These are phyloP conservation scores for Penicillium flavigenum DNA, from an alignment of 495 filamentous ascomycete species.

Conservation along the genomic window DNA sequence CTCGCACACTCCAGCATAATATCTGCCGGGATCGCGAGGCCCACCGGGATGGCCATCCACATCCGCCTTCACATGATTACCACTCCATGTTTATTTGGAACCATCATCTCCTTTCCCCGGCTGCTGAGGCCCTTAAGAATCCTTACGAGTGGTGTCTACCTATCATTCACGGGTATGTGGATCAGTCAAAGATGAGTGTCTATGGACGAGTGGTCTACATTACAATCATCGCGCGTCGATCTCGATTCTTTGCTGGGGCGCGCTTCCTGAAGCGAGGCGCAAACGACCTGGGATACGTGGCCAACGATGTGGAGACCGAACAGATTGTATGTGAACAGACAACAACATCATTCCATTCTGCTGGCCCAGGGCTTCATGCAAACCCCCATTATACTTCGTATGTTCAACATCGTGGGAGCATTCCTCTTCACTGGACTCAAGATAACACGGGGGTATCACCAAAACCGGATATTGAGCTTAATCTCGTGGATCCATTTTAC, in stretches of 20 bases:
- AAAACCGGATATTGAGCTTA: slow-evolving; percentile 92
- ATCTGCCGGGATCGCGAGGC: slow-evolving; percentile 76
- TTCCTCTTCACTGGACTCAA: slow-evolving; percentile 96
- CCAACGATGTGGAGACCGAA: slow-evolving; percentile 99
- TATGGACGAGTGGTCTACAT: slow-evolving; percentile 87
- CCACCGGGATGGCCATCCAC: slow-evolving; percentile 59
- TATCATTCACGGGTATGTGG: slow-evolving; percentile 93
- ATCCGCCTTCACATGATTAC: slow-evolving; percentile 61
- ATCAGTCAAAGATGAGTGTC: slow-evolving; percentile 80
- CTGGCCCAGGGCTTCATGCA: slow-evolving; percentile 78
- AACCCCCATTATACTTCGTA: slow-evolving; percentile 94
- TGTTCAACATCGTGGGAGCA: slow-evolving; percentile 94
- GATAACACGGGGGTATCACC: slow-evolving; percentile 94
- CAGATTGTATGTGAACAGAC: slow-evolving; percentile 93
- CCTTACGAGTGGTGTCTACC: slow-evolving; percentile 95
- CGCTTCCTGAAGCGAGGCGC: slow-evolving; percentile 92
- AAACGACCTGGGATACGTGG: slow-evolving; percentile 94
- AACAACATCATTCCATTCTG: slow-evolving; percentile 93
- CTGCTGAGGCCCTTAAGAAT: slow-evolving; percentile 65
- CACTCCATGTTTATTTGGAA: slow-evolving; percentile 99
- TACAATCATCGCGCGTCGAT: slow-evolving; percentile 87
- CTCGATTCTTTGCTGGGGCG: slow-evolving; percentile 90
- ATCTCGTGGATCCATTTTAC: slow-evolving; percentile 93
- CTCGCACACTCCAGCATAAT: slow-evolving; percentile 87
- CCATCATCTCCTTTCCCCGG: slow-evolving; percentile 79